Evolutionary conservation across 139 green algal genomes (phyloP), one percentile per base, ranked within the genome.

Genomic region (Chlorella sp.): DNA sequence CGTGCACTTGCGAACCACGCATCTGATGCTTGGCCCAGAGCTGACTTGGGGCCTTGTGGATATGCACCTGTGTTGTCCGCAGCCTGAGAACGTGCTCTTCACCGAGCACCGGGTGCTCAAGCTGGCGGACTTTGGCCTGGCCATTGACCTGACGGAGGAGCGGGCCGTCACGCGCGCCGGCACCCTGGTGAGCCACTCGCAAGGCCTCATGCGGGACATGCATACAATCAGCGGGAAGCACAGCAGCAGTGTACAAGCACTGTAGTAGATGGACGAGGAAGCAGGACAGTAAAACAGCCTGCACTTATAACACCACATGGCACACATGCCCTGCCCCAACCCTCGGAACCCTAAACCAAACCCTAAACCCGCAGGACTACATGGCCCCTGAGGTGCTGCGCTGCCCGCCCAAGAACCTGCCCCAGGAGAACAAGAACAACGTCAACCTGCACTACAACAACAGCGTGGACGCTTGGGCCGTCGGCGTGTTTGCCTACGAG

Each of bases 401-500:
- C 17, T 90, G 85, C 74, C 82, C 82, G 10, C 73, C 79, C 35
- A 90, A 88, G 69, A 83, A 80, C 55, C 66, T 83, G 50, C 85
- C 85, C 35, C 62, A 82, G 50, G 82, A 90, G 63, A 88, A 88
- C 78, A 90, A 90, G 75, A 74, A 82, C 65, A 80, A 77, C 36
- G 33, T 32, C 23, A 73, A 77, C 32, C 75, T 87, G 33, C 76
- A 85, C 73, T 87, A 87, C 78, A 78, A 77, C 67, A 77, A 80
- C 69, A 77, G 67, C 3, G 84, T 87, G 31, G 84, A 89, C 69
- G 62, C 77, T 70, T 97, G 91, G 91, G 83, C 88, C 1, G 87
- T 95, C 65, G 92, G 92, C 42, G 88, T 96, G 62, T 83, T 97
- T 42, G 67, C 91, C 0, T 97, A 91, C 62, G 91, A 96, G 80